Percentiles rank a stretch among this genome's conserved stretches.
Conservation (phyloP, 1,284 basidiomycete species). For the Hypsizygus ulmarius region DNA sequence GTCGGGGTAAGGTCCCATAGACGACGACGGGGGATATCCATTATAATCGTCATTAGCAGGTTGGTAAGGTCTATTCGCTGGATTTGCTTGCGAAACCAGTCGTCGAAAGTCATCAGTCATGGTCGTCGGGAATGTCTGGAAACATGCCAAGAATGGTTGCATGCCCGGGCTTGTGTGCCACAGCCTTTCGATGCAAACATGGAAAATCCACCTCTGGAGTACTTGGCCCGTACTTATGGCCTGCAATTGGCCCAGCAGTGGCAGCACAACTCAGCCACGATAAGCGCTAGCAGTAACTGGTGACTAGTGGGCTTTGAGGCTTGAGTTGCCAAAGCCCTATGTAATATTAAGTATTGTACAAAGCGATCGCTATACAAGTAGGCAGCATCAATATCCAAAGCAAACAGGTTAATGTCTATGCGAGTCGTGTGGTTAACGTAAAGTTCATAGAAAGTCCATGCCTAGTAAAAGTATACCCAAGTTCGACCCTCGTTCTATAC, state of each 20-base stretch:
- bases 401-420: too few species aligned
- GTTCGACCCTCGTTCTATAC: constrained; percentile 7
- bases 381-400: not conserved
- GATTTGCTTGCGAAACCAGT: constrained; percentile 71
- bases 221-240: too few species aligned
- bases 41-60: constrained; percentile 54
- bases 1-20: constrained; percentile 34
- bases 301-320: too few species aligned
- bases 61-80: constrained; percentile 58
- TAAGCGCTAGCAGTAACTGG: too few species aligned
- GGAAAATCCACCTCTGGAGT: not conserved
- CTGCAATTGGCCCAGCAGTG: too few species aligned
- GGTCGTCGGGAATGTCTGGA: constrained; percentile 17
- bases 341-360: constrained; percentile 1
- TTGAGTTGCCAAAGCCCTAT: too few species aligned
- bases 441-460: not conserved
- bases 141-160: constrained; percentile 12
- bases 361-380: not conserved
- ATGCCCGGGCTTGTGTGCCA: constrained; percentile 15
- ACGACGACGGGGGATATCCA: constrained; percentile 54
- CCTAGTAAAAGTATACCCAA: too few species aligned
- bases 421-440: not conserved
- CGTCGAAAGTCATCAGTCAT: constrained; percentile 76
- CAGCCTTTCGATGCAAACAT: constrained; percentile 17
- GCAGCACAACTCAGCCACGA: too few species aligned